Conservation (phyloP, 805 yeast genomes). For the Lachancea fermentati region DNA sequence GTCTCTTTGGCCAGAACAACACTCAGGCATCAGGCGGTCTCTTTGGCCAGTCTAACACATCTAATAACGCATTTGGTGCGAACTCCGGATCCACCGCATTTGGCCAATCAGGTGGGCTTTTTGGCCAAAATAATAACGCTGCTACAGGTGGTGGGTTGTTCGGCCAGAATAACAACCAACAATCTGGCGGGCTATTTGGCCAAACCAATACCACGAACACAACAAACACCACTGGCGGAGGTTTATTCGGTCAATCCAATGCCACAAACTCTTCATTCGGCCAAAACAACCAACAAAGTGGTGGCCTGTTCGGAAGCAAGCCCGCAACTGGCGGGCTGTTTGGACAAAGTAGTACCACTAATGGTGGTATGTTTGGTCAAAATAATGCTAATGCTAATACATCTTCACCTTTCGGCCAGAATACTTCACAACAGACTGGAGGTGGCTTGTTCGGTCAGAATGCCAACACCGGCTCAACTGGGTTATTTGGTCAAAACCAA, state of each 20-base stretch:
- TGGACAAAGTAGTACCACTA: constrained; percentile 23
- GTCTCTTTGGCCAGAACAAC: constrained; percentile 29
- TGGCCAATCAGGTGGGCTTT: constrained; percentile 14
- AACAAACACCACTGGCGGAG: constrained; percentile 20
- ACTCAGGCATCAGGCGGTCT: constrained; percentile 33
- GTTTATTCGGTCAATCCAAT: constrained; percentile 39
- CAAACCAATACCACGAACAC: constrained; percentile 15
- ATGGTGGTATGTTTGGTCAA: constrained; percentile 37
- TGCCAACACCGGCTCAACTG: constrained; percentile 28
- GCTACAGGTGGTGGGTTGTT: constrained; percentile 22
- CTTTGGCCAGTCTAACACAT: constrained; percentile 25
- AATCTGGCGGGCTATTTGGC: constrained; percentile 29
- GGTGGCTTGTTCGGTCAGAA: constrained; percentile 41
- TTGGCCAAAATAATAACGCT: constrained; percentile 7
- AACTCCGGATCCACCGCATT: constrained; percentile 20
- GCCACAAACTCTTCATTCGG: constrained; percentile 29
- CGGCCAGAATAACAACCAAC: constrained; percentile 28
- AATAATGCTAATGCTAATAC: constrained; percentile 28
- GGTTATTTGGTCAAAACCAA: constrained; percentile 28
- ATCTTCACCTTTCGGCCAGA: constrained; percentile 32
- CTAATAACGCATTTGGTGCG: constrained; percentile 18
- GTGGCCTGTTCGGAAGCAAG: constrained; percentile 33
- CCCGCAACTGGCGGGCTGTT: constrained; percentile 20
- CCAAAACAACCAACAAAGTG: constrained; percentile 20
- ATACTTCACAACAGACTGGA: constrained; percentile 22